Base-by-base conservation (phyloP, 2,329 filamentous ascomycete genomes). In the Colletotrichum higginsianum region DNA sequence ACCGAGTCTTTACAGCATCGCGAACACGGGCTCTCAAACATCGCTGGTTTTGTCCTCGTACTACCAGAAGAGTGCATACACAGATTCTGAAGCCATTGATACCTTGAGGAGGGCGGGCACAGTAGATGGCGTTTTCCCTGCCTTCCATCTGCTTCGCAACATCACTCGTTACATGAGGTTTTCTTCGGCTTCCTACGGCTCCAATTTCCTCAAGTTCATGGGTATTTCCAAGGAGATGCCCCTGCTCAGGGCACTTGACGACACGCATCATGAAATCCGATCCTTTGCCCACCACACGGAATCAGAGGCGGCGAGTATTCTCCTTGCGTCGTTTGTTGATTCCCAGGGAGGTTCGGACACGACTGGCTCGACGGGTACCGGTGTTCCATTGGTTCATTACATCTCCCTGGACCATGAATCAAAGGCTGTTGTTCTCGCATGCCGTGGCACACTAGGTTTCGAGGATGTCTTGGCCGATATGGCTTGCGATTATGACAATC, bases 401-500 rank as follows among this genome's bases (percentile, higher is more conserved):
- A 88, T 94, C 46, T 91, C 91, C 2, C 82, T 94, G 0, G 92
- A 94, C 75, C 91, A 93, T 76, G 89, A 91, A 62, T 91, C 91
- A 2, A 91, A 90, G 76, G 91, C 92, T 0, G 89, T 94, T 0
- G 91, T 94, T 0, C 83, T 94, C n/a, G 91, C 91, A 1, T 92
- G 92, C 61, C 88, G 92, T 47, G 92, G 92, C 2, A 94, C 92
- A 0, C 84, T 93, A 49, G 92, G 92, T 0, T 93, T 94, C 72
- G 92, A 94, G 76, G 92, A 94, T 77, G 88, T 94, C 30, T 82
- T 94, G 46, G 91, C 91, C 0, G 92, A 94, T 76, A 89, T 94
- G 87, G 91, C 91, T 40, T 94, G 92, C 79, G 92, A 93, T 57
- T 94, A 93, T 74, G 91, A 93, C 75, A 86, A 90, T 66, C 81